Conservation (phyloP, 2,329 filamentous ascomycete species). For the Ophiostoma ulmi region DNA sequence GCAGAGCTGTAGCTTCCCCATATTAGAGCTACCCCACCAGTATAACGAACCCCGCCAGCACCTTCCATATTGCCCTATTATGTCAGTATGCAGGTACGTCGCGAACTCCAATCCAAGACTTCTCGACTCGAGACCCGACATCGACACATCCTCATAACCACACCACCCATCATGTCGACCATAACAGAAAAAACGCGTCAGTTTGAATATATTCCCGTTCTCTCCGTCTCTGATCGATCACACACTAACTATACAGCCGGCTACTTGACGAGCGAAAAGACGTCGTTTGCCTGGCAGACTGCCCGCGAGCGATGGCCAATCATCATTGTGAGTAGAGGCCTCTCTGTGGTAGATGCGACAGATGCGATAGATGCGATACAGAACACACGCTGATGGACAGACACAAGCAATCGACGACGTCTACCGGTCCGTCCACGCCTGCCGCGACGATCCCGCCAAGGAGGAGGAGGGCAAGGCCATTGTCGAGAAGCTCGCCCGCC, state of each 20-base stretch:
- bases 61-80: neutral
- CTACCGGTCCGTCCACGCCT: slow-evolving; percentile 64
- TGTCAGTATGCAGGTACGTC: neutral
- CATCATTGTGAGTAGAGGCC: slow-evolving; percentile 44
- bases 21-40: neutral
- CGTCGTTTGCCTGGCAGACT: slow-evolving; percentile 81
- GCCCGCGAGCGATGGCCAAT: slow-evolving; percentile 87
- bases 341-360: neutral
- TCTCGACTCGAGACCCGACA: neutral
- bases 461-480: slow-evolving; percentile 80
- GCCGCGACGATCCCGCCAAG: slow-evolving; percentile 57
- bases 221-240: neutral
- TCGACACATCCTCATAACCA: neutral
- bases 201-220: neutral
- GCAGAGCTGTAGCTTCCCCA: neutral
- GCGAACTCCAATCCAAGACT: neutral
- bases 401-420: slow-evolving; percentile 91
- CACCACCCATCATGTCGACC: neutral
- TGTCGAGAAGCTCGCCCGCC: slow-evolving; percentile 66
- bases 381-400: slow-evolving; percentile 40
- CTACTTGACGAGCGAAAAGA: slow-evolving; percentile 73
- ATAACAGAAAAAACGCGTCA: neutral
- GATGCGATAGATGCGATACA: too few relatives aligned
- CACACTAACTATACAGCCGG: slow-evolving; percentile 29
- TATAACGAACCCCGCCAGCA: neutral